Evolutionary conservation across 441 rosid genomes (phyloP).

Genomic region (Syzygium syzygioides): DNA sequence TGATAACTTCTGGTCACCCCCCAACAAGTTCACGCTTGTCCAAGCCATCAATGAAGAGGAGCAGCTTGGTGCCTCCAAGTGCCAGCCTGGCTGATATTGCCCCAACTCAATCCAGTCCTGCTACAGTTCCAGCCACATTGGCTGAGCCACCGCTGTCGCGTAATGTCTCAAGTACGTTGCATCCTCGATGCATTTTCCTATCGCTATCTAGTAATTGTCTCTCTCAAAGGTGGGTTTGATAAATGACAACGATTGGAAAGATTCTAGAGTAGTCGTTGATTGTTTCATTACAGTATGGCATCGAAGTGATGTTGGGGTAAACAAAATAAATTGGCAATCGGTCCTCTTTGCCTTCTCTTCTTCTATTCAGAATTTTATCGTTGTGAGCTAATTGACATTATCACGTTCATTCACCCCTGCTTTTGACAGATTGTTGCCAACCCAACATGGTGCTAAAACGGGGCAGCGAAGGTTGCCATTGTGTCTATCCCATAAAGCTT

Average conservation of each 20-base stretch:
- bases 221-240: neutral
- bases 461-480: constrained; percentile 69
- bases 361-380: neutral
- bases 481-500: constrained; percentile 91
- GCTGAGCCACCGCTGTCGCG: constrained; percentile 85
- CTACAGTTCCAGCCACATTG: constrained; percentile 47
- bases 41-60: constrained; percentile 53
- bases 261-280: neutral
- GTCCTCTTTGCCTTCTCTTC: neutral
- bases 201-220: neutral
- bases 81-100: constrained; percentile 57
- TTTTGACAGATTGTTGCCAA: constrained; percentile 76
- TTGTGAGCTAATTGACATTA: constrained; percentile 6
- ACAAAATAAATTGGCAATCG: neutral
- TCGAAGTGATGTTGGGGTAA: neutral
- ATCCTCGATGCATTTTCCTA: neutral
- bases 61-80: constrained; percentile 39
- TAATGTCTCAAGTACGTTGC: constrained; percentile 46
- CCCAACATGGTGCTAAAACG: constrained; percentile 67
- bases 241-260: neutral
- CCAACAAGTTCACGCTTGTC: constrained; percentile 56
- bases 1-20: constrained; percentile 48
- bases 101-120: constrained; percentile 49
- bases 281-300: neutral
- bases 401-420: constrained; percentile 10